phyloP scores from a whole-genome alignment of 768 basidiomycete genomes.

The Boletales sp. region DNA sequence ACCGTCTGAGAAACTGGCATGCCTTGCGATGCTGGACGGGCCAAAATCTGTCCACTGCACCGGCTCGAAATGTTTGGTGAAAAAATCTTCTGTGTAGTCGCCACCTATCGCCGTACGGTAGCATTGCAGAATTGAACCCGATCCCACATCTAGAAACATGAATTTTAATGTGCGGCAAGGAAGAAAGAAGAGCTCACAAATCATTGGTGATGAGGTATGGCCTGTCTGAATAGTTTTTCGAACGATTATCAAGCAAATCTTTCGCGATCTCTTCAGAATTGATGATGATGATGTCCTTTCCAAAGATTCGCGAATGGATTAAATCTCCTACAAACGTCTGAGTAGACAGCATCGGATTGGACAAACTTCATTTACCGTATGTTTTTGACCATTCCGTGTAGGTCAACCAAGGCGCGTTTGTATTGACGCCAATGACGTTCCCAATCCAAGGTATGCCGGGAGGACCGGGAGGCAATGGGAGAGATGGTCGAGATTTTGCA shows the following conservation, averaged over 20 bases:
- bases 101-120: constrained; percentile 29
- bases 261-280: constrained; percentile 39
- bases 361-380: background rate
- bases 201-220: constrained; percentile 28
- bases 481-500: background rate
- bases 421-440: background rate
- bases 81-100: constrained; percentile 25
- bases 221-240: constrained; percentile 41
- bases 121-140: constrained; percentile 13
- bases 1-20: constrained; percentile 27
- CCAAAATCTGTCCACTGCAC: constrained; percentile 18
- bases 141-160: constrained; percentile 8
- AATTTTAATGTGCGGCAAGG: background rate
- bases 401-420: background rate
- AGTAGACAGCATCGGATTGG: too few species aligned
- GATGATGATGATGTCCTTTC: constrained; percentile 42
- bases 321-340: constrained; percentile 34
- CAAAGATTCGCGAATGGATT: constrained; percentile 45
- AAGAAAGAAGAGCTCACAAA: constrained; percentile 1
- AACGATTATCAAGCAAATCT: constrained; percentile 46
- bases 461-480: background rate
- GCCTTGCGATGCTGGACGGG: constrained; percentile 22
- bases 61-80: constrained; percentile 16
- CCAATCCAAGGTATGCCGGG: background rate
- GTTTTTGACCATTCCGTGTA: background rate